Conservation (phyloP, 139 green algal species). For the Volvox africanus region DNA sequence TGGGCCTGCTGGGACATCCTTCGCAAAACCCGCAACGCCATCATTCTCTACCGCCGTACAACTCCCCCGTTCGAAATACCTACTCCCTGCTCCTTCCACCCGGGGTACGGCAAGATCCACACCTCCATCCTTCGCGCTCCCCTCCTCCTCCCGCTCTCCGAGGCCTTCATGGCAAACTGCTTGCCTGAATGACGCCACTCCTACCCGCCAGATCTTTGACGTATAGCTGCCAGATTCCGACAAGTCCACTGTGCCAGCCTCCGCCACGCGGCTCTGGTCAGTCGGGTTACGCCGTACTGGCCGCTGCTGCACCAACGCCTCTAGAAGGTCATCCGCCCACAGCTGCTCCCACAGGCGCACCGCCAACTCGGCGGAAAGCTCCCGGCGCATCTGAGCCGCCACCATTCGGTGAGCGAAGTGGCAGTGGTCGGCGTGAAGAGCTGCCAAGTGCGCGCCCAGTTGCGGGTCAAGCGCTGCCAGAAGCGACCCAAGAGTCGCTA, state of each 20-base stretch:
- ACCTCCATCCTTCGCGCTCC: neutral
- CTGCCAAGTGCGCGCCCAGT: constrained; percentile 48
- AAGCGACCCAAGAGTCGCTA: constrained; percentile 68
- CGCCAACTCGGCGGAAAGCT: constrained; percentile 74
- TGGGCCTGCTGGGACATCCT: neutral
- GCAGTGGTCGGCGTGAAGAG: constrained; percentile 71
- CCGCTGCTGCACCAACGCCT: neutral
- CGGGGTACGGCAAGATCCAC: too few relatives aligned
- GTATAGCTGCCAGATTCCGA: neutral
- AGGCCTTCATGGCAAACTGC: too few relatives aligned
- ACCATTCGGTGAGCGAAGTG: constrained; percentile 91
- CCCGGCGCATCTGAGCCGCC: constrained; percentile 84
- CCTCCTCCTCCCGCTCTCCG: neutral
- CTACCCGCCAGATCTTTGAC: neutral
- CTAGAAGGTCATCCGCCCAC: constrained; percentile 65
- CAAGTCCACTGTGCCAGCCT: neutral
- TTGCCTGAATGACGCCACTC: neutral
- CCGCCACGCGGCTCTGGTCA: neutral
- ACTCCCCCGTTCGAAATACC: too few relatives aligned
- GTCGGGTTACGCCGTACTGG: neutral
- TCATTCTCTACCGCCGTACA: neutral
- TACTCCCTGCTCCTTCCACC: too few relatives aligned
- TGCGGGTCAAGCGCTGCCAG: constrained; percentile 66
- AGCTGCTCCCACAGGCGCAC: constrained; percentile 73
- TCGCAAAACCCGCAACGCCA: neutral